Evolutionary conservation across 2,329 filamentous ascomycete species (phyloP), one percentile per base, ranked within the genome.

Genomic region (Fusarium poae): DNA sequence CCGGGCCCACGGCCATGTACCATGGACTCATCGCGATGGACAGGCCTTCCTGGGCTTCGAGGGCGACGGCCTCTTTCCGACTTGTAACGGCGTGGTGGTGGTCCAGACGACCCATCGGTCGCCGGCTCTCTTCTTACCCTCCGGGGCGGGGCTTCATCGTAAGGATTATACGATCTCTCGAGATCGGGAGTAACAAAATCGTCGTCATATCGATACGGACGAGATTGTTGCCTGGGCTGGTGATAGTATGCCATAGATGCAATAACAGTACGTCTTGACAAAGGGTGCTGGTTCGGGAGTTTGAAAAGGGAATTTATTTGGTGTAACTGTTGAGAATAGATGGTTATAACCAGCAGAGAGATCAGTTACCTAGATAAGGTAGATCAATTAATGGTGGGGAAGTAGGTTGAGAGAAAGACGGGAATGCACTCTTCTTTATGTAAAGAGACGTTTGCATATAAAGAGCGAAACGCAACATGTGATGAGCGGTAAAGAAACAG

Each of bases 181-280:
- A 65, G 58, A 11, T 74, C 73, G 21, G 60, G 67, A 11, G 54
- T 45, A 37, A 72, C 51, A 30, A 72, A 71, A 37, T 75, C 71
- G 20, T 77, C 74, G 44, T 76, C 72, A 43, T 62, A 64, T 40
- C 68, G 75, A 55, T 70, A 60, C 21, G 64, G 58, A 50, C 69
- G 67, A 32, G 65, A 67, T 18, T 75, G 74, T 18, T 71, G 75
- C 23, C 70, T 65, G 18, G 70, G 60, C 27, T 69, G 70, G 44
- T 63, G 66, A 23, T 73, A 68, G 35, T 75, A 65, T 30, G 72
- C 68, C 76, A 77, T 77, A 42, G 50, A 42, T 53, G 35, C 21
- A 59, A 40, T 30, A 27, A 57, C 20, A 27, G n/a, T 35, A 45
- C 6, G 16, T 18, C n/a, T 55, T 44, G 34, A 25, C 29, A n/a